A percentile compares a stretch with the other conserved stretches of the same genome.
Evolutionary conservation across 83 land plant genomes (phyloP).

Genomic region (Picea abies): DNA sequence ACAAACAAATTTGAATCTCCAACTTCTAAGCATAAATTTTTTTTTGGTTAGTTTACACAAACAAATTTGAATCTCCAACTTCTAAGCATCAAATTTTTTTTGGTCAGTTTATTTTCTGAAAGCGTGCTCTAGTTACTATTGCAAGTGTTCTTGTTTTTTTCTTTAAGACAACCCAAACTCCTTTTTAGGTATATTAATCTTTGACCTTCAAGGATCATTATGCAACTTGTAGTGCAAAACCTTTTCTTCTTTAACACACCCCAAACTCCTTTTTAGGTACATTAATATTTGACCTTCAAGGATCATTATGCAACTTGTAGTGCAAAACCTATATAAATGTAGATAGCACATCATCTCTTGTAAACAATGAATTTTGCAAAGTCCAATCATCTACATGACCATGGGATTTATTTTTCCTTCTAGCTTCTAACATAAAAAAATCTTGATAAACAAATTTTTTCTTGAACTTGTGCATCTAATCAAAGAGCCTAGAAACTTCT

Average conservation of each 20-base stretch:
- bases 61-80: too few species aligned
- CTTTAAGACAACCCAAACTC: slow-evolving; percentile 25
- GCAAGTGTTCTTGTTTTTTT: too few species aligned
- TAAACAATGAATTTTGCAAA: slow-evolving; percentile 41
- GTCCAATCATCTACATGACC: slow-evolving; percentile 67
- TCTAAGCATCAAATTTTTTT: too few species aligned
- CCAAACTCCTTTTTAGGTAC: slow-evolving; percentile 37
- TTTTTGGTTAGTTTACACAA: too few species aligned
- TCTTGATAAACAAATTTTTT: slow-evolving; percentile 84
- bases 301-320: slow-evolving; percentile 70
- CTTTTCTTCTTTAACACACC: neutral
- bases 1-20: too few species aligned
- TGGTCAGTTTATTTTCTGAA: too few species aligned
- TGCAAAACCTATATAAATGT: slow-evolving; percentile 91
- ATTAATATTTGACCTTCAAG: slow-evolving; percentile 48
- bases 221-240: slow-evolving; percentile 44
- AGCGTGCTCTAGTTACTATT: too few species aligned
- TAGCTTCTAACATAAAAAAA: slow-evolving; percentile 78
- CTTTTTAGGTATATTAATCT: slow-evolving; percentile 21
- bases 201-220: slow-evolving; percentile 68
- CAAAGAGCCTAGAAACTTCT: too few species aligned
- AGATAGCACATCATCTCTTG: slow-evolving; percentile 84
- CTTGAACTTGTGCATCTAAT: slow-evolving; percentile 57
- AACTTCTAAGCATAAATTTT: too few species aligned
- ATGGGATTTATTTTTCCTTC: slow-evolving; percentile 55